Percentiles rank a stretch among this genome's conserved stretches.
Conservation (phyloP, 2,329 filamentous ascomycete species). For the Fusarium circinatum region DNA sequence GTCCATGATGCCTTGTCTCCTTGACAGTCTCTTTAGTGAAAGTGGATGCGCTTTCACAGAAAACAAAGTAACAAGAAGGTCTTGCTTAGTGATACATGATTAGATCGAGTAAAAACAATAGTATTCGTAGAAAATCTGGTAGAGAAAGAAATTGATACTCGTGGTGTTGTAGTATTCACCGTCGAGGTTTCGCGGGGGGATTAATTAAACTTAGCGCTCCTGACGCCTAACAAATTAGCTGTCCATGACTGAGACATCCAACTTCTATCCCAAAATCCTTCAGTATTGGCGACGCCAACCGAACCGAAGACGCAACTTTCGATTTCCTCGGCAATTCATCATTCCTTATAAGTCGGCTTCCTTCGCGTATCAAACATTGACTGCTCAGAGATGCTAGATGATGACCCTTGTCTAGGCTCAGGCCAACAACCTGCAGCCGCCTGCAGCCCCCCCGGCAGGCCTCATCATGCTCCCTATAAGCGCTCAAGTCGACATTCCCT, state of each 20-base stretch:
- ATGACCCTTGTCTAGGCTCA: not conserved
- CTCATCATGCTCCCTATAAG: not conserved
- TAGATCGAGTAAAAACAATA: not conserved
- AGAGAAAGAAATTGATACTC: not conserved
- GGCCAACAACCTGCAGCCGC: not conserved
- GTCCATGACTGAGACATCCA: not conserved
- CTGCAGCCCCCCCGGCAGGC: not conserved
- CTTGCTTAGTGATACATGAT: not conserved
- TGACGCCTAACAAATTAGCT: slow-evolving; percentile 2
- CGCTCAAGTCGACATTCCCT: not conserved
- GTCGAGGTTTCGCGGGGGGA: not conserved
- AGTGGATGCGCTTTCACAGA: not conserved
- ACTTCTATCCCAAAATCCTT: not conserved
- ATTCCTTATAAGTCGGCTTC: not conserved
- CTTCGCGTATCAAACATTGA: not conserved
- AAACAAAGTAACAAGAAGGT: not conserved
- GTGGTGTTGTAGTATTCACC: not conserved
- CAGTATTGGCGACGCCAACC: not conserved
- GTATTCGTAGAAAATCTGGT: not conserved
- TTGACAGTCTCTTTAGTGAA: not conserved
- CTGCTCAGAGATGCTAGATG: not conserved
- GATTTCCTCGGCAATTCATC: not conserved
- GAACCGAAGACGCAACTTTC: not conserved
- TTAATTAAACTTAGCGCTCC: not conserved
- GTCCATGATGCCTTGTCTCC: not conserved